Evolutionary conservation across 176 grass and related monocot species (phyloP), one percentile per base, ranked within the genome.

Genomic region (Dendrocalamus sinicus): DNA sequence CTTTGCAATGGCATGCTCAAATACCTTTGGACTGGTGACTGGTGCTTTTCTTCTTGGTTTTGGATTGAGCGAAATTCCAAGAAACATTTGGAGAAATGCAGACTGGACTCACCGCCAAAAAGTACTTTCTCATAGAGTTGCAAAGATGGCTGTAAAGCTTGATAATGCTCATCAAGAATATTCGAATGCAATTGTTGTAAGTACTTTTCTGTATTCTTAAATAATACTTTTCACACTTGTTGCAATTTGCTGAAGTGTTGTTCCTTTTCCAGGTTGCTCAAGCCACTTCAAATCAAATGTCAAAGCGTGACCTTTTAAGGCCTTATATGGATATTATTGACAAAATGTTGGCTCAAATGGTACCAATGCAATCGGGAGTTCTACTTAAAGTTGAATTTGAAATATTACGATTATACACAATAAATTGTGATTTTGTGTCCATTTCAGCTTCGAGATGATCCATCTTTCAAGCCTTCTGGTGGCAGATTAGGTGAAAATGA

Each of bases 281-380:
- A 95, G 96, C 96, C 35, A 99, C 96, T 53, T 99, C 96, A 13
- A 99, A 95, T 85, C 96, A 99, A 87, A 96, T 99, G 96, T 99
- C 96, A 81, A 99, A 99, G 81, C 91, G 96, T 28, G 96, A 99
- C 70, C 89, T 90, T 83, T 83, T 99, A 80, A 94, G 94, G 80
- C 94, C 92, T 87, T 99, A 96, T 55, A 99, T 99, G 96, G 92
- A 99, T 92, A 85, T 96, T 84, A 96, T 99, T 76, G 94, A 99
- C 86, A 86, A 88, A 72, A 99, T 99, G 96, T 72, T 99, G 73
- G 83, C 86, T 68, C 92, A 96, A 92, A 99, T 95, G 92, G 96
- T 99, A 96, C 50, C 73, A 77, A 40, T 86, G 22, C 57, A 92
- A 82, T 72, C 39, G 86, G 53, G 23, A 66, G 20, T 73, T 63